Evolutionary conservation across 345 rosid genomes (phyloP), one percentile per base, ranked within the genome.

Genomic region (Cardamine resedifolia): DNA sequence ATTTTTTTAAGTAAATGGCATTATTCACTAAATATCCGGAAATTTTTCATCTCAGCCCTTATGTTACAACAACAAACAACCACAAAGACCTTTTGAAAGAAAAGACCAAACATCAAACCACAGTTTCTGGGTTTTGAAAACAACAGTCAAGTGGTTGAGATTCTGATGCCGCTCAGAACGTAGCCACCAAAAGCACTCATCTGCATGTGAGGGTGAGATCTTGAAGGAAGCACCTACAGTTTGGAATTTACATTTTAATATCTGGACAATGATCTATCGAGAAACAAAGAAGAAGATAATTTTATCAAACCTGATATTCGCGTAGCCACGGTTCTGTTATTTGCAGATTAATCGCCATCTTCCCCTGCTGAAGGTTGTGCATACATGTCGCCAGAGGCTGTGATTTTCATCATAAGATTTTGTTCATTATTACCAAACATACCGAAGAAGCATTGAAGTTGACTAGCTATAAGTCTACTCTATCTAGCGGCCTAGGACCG

Each of bases 311-410:
- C 93, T 90, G 96, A 81, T 87, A 90, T 78, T 95, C 98, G 2
- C 96, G 96, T 65, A 95, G 77, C 98, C 96, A 95, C 26, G 98
- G 94, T 85, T 95, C 99, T 34, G 98, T 85, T 73, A 95, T 86
- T 73, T 95, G 97, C 76, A 90, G 70, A 27, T 86, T 86, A 24
- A 91, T 86, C 10, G 96, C 96, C 98, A 90, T 82, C 77, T 90
- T 95, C 58, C 72, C 85, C 30, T 73, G 74, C 82, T 88, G 99
- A 67, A 95, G 81, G 43, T 86, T 84, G 82, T 88, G 92, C 99
- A 95, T 95, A 81, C 97, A 95, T 38, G 81, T 84, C 10, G 93
- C 85, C 43, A 92, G 85, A 21, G 97, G 97, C 97, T 90, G 86
- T 78, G 59, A 12, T n/a, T 34, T 9, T 19, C n/a, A 57, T 56